These are phyloP conservation scores for Houttuynia cordata DNA, from an alignment of 164 flowering plant genomes.

Conservation along the genomic window DNA sequence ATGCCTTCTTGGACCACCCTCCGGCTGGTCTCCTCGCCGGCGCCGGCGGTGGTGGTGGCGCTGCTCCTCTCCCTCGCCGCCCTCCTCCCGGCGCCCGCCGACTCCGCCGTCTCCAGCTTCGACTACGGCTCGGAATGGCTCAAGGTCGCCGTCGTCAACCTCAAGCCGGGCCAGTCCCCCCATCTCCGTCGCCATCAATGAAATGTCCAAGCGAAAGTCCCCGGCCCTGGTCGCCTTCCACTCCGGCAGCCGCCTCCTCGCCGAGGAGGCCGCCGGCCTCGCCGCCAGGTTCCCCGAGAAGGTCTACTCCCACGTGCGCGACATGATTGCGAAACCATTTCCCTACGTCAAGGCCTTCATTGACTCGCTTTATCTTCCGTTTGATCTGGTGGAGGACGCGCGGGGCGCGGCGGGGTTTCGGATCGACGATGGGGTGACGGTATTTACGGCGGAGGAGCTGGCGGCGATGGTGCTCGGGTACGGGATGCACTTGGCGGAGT, in stretches of 20 bases:
- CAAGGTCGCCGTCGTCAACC: conserved; percentile 90
- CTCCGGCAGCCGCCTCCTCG: conserved; percentile 49
- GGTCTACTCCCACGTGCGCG: conserved; percentile 59
- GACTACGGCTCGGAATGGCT: conserved; percentile 96
- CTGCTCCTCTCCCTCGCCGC: conserved; percentile 13
- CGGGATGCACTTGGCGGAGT: conserved; percentile 55
- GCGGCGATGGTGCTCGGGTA: conserved; percentile 64
- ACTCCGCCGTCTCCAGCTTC: conserved; percentile 77
- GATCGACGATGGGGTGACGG: conserved; percentile 35
- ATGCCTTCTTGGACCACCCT: no score
- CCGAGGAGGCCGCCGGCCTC: conserved; percentile 80
- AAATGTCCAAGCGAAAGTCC: conserved; percentile 97
- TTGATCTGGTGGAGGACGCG: conserved; percentile 46
- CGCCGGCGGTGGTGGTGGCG: not conserved
- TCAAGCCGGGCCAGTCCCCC: conserved; percentile 84
- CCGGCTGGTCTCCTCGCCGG: no score
- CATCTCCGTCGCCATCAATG: conserved; percentile 82
- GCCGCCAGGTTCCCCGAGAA: conserved; percentile 72
- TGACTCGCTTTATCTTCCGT: conserved; percentile 54
- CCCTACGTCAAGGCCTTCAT: conserved; percentile 19
- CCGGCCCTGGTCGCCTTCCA: conserved; percentile 75
- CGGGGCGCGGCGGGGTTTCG: conserved; percentile 47
- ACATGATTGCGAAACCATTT: conserved; percentile 54
- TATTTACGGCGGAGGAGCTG: conserved; percentile 64
- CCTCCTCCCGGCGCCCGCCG: conserved; percentile 13